phyloP scores from a whole-genome alignment of 1,284 basidiomycete species.

The Abortiporus biennis region DNA sequence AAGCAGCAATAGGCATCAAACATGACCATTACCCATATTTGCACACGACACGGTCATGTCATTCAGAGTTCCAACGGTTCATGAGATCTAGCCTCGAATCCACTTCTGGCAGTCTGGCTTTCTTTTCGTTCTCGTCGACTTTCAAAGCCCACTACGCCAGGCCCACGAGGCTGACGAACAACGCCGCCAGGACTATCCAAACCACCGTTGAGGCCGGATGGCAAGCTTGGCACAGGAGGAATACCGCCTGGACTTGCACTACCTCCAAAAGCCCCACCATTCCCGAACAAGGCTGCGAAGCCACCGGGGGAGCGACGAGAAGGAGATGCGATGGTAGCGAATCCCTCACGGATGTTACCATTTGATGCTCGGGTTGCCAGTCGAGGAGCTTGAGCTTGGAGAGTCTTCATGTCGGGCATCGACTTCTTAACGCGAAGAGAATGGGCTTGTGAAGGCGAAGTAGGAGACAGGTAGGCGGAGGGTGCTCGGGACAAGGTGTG shows the following conservation, averaged over 20 bases:
- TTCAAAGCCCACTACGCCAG: conserved; percentile 65
- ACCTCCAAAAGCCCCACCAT: conserved; percentile 36
- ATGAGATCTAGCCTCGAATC: conserved; percentile 75
- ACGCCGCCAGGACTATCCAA: conserved; percentile 49
- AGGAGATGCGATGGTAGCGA: conserved; percentile 82
- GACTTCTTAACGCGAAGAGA: conserved; percentile 88
- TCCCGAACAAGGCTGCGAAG: conserved; percentile 64
- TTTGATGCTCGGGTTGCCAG: conserved; percentile 81
- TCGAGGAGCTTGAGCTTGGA: conserved; percentile 76
- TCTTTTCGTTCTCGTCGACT: conserved; percentile 63
- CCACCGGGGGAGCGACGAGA: conserved; percentile 67
- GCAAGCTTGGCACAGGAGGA: conserved; percentile 75
- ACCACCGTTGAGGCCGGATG: conserved; percentile 39
- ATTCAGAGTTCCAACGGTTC: conserved; percentile 73
- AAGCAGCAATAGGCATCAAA: too few species aligned
- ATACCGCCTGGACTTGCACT: too few species aligned
- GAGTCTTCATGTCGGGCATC: conserved; percentile 89
- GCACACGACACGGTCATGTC: background rate
- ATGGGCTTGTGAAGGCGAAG: conserved; percentile 34
- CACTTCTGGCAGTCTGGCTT: conserved; percentile 46
- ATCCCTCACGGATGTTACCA: conserved; percentile 87
- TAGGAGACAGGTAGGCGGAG: conserved; percentile 60
- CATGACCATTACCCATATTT: background rate
- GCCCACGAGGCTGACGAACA: conserved; percentile 75
- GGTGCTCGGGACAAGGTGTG: conserved; percentile 72